These are phyloP conservation scores for Solanum virginianum DNA, from an alignment of 257 asterid genomes.

Conservation along the genomic window DNA sequence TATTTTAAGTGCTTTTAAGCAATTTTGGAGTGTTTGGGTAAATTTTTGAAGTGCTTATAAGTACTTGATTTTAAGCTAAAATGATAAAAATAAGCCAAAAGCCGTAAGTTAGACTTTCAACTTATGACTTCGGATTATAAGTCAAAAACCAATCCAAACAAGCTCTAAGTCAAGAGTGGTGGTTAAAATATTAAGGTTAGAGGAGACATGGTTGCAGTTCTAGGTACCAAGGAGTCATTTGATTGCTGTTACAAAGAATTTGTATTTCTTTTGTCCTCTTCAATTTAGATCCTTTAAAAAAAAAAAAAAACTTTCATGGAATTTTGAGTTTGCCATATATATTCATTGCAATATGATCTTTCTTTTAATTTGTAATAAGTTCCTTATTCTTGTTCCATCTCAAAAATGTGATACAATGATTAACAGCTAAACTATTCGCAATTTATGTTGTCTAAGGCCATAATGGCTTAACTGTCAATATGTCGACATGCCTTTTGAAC, in stretches of 20 bases:
- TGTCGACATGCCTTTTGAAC: not conserved
- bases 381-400: not conserved
- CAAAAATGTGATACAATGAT: not conserved
- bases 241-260: not conserved
- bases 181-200: not conserved
- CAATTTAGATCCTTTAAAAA: not conserved
- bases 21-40: too few relatives aligned
- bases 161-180: not conserved
- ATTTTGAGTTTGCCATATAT: not conserved
- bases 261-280: not conserved
- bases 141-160: too few relatives aligned
- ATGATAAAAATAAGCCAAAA: too few relatives aligned
- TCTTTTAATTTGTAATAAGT: not conserved
- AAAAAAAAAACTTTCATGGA: not conserved
- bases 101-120: too few relatives aligned
- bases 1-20: too few relatives aligned
- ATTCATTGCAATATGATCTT: not conserved
- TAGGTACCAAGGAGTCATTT: not conserved
- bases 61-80: too few relatives aligned
- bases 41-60: too few relatives aligned
- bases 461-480: not conserved
- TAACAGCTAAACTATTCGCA: not conserved
- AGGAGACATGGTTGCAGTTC: not conserved
- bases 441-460: not conserved
- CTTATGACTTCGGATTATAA: too few relatives aligned